Percentiles rank a stretch among this genome's conserved stretches.
Conservation (phyloP, 805 yeast species). For the Hanseniaspora occidentalis region DNA sequence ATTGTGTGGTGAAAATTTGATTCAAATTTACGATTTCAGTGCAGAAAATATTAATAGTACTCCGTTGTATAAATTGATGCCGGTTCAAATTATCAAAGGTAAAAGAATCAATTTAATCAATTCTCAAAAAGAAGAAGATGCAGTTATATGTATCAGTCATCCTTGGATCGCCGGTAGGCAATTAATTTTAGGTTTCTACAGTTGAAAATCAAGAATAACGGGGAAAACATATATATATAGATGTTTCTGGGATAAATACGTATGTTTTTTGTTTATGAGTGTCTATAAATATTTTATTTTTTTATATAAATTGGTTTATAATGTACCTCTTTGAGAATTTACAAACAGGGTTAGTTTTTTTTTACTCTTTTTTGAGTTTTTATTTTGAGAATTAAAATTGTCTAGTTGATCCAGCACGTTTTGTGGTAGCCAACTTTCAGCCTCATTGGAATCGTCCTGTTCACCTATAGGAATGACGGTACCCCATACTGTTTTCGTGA, state of each 20-base stretch:
- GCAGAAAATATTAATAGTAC: slow-evolving; percentile 28
- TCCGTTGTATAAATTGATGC: slow-evolving; percentile 26
- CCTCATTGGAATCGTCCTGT: too few relatives aligned
- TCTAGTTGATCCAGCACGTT: neutral
- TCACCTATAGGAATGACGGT: neutral
- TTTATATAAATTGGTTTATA: neutral
- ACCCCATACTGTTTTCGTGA: neutral
- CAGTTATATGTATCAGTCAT: slow-evolving; percentile 44
- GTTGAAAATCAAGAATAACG: too few relatives aligned
- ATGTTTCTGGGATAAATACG: too few relatives aligned
- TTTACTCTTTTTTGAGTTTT: neutral
- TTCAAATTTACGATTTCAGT: slow-evolving; percentile 56
- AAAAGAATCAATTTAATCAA: slow-evolving; percentile 44
- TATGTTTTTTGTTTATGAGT: neutral
- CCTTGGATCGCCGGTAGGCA: slow-evolving; percentile 54
- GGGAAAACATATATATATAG: too few relatives aligned
- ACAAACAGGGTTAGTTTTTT: neutral
- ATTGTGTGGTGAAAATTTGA: slow-evolving; percentile 48
- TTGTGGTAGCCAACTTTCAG: neutral
- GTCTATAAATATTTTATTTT: slow-evolving; percentile 4
- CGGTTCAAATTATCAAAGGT: slow-evolving; percentile 61
- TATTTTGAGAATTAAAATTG: neutral
- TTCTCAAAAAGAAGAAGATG: slow-evolving; percentile 24
- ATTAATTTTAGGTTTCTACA: slow-evolving; percentile 24
- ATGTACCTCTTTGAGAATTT: neutral